Conservation (phyloP, 768 basidiomycete genomes). For the Rhodotorula toruloides region DNA sequence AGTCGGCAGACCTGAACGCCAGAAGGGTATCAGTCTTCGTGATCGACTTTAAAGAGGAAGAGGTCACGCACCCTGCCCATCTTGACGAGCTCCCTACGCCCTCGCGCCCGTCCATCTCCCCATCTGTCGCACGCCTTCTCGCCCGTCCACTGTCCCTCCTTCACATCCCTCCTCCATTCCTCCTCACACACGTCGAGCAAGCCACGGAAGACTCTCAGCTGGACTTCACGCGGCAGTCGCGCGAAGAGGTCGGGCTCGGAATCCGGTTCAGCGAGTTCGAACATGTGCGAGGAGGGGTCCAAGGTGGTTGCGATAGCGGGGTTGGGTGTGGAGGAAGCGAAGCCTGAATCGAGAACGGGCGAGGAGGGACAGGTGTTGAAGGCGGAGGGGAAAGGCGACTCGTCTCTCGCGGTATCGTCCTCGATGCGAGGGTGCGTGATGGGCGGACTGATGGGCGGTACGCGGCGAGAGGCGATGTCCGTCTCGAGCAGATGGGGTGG, state of each 20-base stretch:
- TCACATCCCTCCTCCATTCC: conserved; percentile 16
- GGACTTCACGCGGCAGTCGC: conserved; percentile 39
- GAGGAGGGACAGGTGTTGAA: background rate
- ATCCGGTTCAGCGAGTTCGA: background rate
- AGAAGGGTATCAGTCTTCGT: conserved; percentile 23
- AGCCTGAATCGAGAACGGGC: background rate
- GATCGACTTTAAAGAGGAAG: background rate
- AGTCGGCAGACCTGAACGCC: conserved; percentile 62
- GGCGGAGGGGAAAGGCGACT: background rate
- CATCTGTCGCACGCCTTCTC: conserved; percentile 54
- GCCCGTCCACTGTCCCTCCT: conserved; percentile 12
- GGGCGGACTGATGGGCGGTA: background rate
- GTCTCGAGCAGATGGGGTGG: background rate
- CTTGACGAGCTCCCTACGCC: conserved; percentile 69
- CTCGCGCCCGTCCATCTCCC: conserved; percentile 65
- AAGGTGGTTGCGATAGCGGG: background rate
- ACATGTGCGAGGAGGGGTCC: background rate
- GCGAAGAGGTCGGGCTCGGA: conserved; percentile 21
- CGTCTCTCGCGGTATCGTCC: background rate
- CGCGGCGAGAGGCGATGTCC: background rate
- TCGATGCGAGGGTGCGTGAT: background rate
- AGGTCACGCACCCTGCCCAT: conserved; percentile 62
- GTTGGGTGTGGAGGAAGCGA: background rate
- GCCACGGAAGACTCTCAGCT: conserved; percentile 31
- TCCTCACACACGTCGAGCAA: conserved; percentile 32